Base-by-base conservation (phyloP, 179 eudicot genomes). In the Drosera spatulata region DNA sequence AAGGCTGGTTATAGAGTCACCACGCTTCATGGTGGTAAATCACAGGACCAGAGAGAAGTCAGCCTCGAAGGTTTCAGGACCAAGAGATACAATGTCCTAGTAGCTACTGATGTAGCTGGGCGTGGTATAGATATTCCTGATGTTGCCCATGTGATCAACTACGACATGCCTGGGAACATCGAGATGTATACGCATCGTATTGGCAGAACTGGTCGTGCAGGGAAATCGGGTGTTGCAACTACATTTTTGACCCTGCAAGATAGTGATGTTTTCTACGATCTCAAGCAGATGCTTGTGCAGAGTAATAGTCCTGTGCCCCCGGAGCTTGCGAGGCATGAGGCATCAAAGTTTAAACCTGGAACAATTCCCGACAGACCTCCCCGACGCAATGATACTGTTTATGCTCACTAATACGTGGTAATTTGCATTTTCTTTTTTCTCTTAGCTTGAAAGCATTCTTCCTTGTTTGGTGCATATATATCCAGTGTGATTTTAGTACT, bases 71-170 rank as follows among this genome's bases (percentile, higher is more conserved):
- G 97, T 72, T 89, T 89, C 69, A 89, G 91, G 81, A 73, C 84
- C 2, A 89, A 89, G 84, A 82, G 89, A 66, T 87, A 79, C 68
- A 89, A 84, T 66, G 91, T 89, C 5, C 63, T 89, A 65, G 95
- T 89, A 56, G 95, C 97, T 0, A 89, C 97, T 4, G 95, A 89
- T 74, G 97, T 89, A 52, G 97, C 95, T n/a, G 97, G 97, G 1
- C 87, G 97, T 75, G 95, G 95, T 57, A 87, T 89, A 65, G 97
- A 87, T 77, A 89, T 89, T 44, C 97, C 91, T 47, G 89, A 89
- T 70, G 95, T 89, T 66, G 95, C 91, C 15, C 86, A 87, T 73
- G 95, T 87, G 13, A 84, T 89, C 40, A 89, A 89, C 63, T 73
- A 79, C 50, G 95, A 89, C 71, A 89, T 87, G 95, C 91, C 95